Evolutionary conservation across 1,284 basidiomycete species (phyloP), one percentile per base, ranked within the genome.

Genomic region (Inonotus hispidus): DNA sequence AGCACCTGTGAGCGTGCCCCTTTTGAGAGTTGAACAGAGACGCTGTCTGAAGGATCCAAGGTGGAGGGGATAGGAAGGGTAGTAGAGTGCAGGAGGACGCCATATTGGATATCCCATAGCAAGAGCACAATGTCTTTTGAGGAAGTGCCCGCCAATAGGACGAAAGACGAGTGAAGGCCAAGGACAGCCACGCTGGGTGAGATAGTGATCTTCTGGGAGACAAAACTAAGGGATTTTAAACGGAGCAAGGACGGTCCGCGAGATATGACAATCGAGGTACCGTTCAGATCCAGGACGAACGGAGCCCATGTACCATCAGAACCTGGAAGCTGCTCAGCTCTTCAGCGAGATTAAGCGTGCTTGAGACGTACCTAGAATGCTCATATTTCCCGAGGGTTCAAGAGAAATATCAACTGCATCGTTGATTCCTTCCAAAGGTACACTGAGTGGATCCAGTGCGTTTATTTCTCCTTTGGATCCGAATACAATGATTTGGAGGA

Each of bases 61-160:
- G 78, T 71, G 0, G 80, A 75, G 0, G 88, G 85, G 3, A 83
- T 69, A 0, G 83, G 68, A 52, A 87, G 71, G 1, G 73, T 70
- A 37, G 85, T 79, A 7, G 80, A 78, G 0, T 83, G 75, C 23
- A 90, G 76, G 19, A 90, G 72, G 37, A 90, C 82, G 16, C 82
- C 82, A 66, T 86, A 90, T 64, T 84, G 83, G 19, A 90, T 72
- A 66, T 91, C 88, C 87, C 88, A 90, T 43, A 90, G 68, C 16
- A 87, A 79, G 43, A 82, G 66, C n/a, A 70, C 68, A 56, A 91
- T 74, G 61, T 85, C 82, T 0, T 72, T 60, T 0, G 73, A 67
- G 11, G 79, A 72, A 45, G 79, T 66, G 27, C 77, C 77, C 32
- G 81, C 80, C 8, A 90, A 77, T 43, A 90, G 77, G 55, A 85